Evolutionary conservation across 441 rosid genomes (phyloP), one percentile per base, ranked within the genome.

Genomic region (Brassica hybrid): DNA sequence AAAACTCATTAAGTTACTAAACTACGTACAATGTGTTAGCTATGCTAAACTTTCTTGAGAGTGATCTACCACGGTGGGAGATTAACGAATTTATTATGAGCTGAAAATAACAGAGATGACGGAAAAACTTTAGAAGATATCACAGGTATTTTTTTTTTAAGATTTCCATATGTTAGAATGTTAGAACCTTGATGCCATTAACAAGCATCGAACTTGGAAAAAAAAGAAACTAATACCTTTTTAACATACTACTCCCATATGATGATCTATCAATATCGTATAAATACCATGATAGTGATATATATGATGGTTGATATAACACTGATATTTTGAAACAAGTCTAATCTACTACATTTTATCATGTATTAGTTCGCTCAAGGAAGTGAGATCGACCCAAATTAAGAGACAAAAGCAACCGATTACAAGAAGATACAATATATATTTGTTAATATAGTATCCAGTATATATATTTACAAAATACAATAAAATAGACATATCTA

Each of bases 1-100:
- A 75, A 68, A 50, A 69, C n/a, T 67, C 56, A 12, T 45, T 6
- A n/a, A 67, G 18, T 45, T 57, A 59, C 67, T 43, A 41, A 57
- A 25, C 54, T 48, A 75, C 67, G 8, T 48, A 45, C 16, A 12
- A 45, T 48, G 43, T 41, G 18, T 57, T 66, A 16, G 45, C 59
- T 41, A 54, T 67, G 54, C 54, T 48, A 48, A 48, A 48, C 54
- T 48, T 48, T 48, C 54, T 48, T 48, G 54, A 45, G 52, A 48
- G 54, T 48, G 17, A 48, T 48, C 54, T 48, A 48, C 54, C 56
- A 50, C 5, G 56, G 14, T 50, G 56, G 18, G 56, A 50, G 56
- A n/a, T 6, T 50, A 8, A 48, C 54, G 17, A 48, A n/a, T 38
- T 38, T 38, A n/a, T 5, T n/a, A 50, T 6, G 56, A 50, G 17